A percentile compares a stretch with the other conserved stretches of the same genome.
phyloP scores from a whole-genome alignment of 108 stramenopile genomes.

The Cylindrotheca fusiformis region DNA sequence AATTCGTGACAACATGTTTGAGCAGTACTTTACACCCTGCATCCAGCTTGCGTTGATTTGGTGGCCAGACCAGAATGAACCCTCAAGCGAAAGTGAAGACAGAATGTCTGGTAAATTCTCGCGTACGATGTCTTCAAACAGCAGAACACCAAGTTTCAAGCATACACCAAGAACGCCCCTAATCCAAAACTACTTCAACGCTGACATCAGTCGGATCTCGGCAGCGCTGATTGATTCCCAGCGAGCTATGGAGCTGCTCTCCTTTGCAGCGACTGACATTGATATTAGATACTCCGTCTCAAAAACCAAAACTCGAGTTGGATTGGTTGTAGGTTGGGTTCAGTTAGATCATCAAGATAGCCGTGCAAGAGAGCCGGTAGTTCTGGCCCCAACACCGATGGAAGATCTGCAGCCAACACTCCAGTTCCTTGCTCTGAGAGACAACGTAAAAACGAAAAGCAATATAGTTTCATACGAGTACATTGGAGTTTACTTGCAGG shows the following conservation, averaged over 20 bases:
- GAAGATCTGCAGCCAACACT: constrained; percentile 63
- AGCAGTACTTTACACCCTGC: constrained; percentile 67
- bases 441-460: constrained; percentile 69
- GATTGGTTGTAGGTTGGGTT: constrained; percentile 61
- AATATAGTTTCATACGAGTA: constrained; percentile 74
- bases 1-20: constrained; percentile 53
- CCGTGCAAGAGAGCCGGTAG: constrained; percentile 62
- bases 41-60: constrained; percentile 67
- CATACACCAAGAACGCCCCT: constrained; percentile 5
- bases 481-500: constrained; percentile 63
- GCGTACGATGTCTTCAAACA: too few species aligned
- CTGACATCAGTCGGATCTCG: constrained; percentile 55
- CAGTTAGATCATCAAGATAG: constrained; percentile 77
- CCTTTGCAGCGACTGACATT: constrained; percentile 53
- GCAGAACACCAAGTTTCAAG: not conserved
- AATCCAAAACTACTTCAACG: constrained; percentile 59
- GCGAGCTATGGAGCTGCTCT: constrained; percentile 59
- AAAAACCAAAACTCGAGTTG: constrained; percentile 64
- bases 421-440: constrained; percentile 73
- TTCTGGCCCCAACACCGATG: constrained; percentile 69
- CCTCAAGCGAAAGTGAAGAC: not conserved
- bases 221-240: constrained; percentile 74
- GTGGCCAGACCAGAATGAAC: constrained; percentile 25
- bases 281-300: constrained; percentile 72
- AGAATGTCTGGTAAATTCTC: not conserved